Evolutionary conservation across 192 early-diverging fungal species (phyloP), one percentile per base, ranked within the genome.

Genomic region (Umbelopsis ramanniana): DNA sequence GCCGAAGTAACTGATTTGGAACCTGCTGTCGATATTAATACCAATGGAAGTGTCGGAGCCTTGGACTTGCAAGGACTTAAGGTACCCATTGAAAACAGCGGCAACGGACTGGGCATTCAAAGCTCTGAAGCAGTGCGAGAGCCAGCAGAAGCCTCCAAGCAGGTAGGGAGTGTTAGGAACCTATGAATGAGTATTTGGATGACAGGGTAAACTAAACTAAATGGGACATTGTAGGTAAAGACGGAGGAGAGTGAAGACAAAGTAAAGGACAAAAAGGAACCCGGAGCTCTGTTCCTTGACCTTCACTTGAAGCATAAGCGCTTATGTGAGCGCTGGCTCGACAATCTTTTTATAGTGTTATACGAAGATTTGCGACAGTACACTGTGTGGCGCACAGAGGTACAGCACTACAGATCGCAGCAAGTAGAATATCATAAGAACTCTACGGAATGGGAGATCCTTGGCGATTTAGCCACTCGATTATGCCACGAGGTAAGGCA

Each of bases 311-410:
- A 66, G 48, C 68, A 74, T 85, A 95, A 95, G 86, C 82, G 93
- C 26, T 84, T 95, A 50, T 95, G 93, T 76, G 93, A 95, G 75
- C 91, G 93, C 74, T 95, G 93, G 93, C 85, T 95, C 67, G 93
- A 95, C 79, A 94, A 95, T 76, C 81, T 93, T 37, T 94, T 95
- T 63, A 93, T 95, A 90, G 89, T 95, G 8, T 78, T 95, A 71
- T 95, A 92, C 72, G 93, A 63, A 90, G 35, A 94, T 91, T 37
- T 63, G 57, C 26, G 57, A 37, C 57, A 63, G 35, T 63, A 63
- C 83, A 91, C 92, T 21, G 86, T 86, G 10, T 86, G 90, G 76
- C 89, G 91, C 53, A 87, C 91, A 71, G 89, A 92, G 70, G 89
- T 93, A 74, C 67, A 76, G 6, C 87, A 89, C 63, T 89, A 63